Evolutionary conservation across 345 rosid genomes (phyloP).

Genomic region (Rhodamnia argentea): DNA sequence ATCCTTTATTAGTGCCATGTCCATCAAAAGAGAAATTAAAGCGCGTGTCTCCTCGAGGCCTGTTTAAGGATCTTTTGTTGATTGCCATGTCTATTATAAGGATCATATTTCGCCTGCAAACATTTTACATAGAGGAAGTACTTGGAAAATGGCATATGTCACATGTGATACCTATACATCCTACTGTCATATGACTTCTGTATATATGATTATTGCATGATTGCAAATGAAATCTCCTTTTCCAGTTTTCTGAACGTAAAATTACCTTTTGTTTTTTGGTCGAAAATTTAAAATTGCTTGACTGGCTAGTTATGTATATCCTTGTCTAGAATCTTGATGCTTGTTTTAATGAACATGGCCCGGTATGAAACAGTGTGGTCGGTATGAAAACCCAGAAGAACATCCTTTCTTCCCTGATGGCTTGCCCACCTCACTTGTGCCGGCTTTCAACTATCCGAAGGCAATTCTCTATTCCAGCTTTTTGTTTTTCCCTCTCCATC

Average conservation of each 20-base stretch:
- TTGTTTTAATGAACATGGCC: background rate
- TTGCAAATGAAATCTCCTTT: background rate
- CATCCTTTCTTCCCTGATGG: slow-evolving; percentile 65
- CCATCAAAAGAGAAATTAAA: background rate
- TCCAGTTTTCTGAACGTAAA: background rate
- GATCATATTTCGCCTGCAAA: background rate
- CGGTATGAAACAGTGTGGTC: slow-evolving; percentile 41
- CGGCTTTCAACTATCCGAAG: slow-evolving; percentile 29
- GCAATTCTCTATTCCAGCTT: slow-evolving; percentile 15
- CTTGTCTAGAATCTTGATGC: background rate
- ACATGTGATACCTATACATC: background rate
- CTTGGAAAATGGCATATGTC: background rate
- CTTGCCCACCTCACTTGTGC: slow-evolving; percentile 34
- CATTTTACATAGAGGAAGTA: background rate
- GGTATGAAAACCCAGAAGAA: slow-evolving; percentile 78
- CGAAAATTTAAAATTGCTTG: background rate
- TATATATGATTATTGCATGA: background rate
- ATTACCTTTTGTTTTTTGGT: background rate
- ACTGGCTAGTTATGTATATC: background rate
- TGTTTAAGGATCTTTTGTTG: background rate
- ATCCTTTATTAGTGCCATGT: background rate
- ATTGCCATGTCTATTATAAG: background rate
- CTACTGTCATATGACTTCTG: background rate
- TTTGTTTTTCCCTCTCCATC: too few species aligned
- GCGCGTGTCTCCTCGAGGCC: background rate